Evolutionary conservation across 2,329 filamentous ascomycete genomes (phyloP), one percentile per base, ranked within the genome.

Genomic region (Trichoderma atrobrunneum): DNA sequence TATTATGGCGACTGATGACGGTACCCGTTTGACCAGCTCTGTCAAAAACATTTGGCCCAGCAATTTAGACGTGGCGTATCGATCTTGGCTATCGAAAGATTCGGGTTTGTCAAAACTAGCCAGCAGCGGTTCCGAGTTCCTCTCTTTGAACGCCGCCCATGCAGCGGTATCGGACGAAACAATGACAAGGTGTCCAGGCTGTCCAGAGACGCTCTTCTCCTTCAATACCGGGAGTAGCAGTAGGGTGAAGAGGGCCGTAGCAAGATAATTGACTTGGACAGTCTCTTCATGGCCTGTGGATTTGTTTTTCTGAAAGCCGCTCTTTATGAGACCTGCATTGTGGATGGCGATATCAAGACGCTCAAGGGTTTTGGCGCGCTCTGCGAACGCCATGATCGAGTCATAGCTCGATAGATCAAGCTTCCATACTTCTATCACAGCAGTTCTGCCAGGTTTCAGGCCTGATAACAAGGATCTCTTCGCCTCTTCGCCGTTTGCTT

Each of bases 331-430:
- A 16, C 65, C 65, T 14, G 56, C 65, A 14, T 69, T 69, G 18
- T 60, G 54, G 12, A 69, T 48, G 26, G n/a, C 36, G 1, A 69
- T 69, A 12, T 69, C 65, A 10, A 69, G 65, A 6, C 65, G 56
- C 12, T 60, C 26, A 5, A 69, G 36, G 3, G 65, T 14, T 14
- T 69, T 69, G n/a, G 56, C 1, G 18, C 56, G 54, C 7, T 69
- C 65, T 12, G 36, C 56, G 34, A 69, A 69, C 12, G 54, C 34
- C 3, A 14, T n/a, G 54, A 69, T 69, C 3, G 65, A 69, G 14
- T 69, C 65, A 69, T 69, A 61, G n/a, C 36, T 48, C 0, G 65
- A 69, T 24, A 69, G 21, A 60, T 69, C 65, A 12, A 69, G 65
- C 10, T 24, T 48, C 65, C 65, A 69, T 4, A 61, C 56, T 26